Evolutionary conservation across 129 eudicot genomes (phyloP), one percentile per base, ranked within the genome.

Genomic region (Flaveria sonorensis): DNA sequence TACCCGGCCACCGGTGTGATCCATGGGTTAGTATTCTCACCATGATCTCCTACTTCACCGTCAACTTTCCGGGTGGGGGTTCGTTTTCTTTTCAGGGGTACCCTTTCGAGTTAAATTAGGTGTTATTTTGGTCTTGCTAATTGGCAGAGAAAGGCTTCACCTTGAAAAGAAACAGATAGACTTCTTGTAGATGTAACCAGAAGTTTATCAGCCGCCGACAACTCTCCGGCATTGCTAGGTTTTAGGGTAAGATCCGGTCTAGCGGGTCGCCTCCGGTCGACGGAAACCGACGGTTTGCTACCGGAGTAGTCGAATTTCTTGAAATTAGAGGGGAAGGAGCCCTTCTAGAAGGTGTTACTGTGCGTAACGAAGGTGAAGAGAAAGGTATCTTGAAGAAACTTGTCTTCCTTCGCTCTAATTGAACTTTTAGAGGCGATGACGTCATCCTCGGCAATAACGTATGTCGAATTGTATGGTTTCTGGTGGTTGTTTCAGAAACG

Each of bases 111-210:
- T 84, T 74, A 48, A 42, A 75, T 77, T 85, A 59, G 90, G 85
- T 5, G 90, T 80, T 76, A 87, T 86, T 83, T 90, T 92, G 15
- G 94, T 85, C 85, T 92, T 92, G 78, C 98, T 86, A 77, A 92
- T 72, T 13, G 98, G 98, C 48, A 92, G 68, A n/a, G 94, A 90
- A 86, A 92, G 4, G 94, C 82, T 59, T 90, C 96, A 16, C 98
- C 98, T 80, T 90, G 98, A 73, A 92, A 92, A 18, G 98, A 92
- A 24, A 92, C 98, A 5, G 98, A 90, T 12, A 92, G 80, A 66
- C 98, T 88, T 81, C 94, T 72, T 16, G 90, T 85, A 39, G 96
- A 90, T 62, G 98, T 92, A 7, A 92, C 87, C 71, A 92, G 82
- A 30, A 90, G 88, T 81, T 86, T 92, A 42, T 82, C 83, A 24